These are phyloP conservation scores for Alternaria sp. DNA, from an alignment of 2,329 filamentous ascomycete species.

Conservation along the genomic window DNA sequence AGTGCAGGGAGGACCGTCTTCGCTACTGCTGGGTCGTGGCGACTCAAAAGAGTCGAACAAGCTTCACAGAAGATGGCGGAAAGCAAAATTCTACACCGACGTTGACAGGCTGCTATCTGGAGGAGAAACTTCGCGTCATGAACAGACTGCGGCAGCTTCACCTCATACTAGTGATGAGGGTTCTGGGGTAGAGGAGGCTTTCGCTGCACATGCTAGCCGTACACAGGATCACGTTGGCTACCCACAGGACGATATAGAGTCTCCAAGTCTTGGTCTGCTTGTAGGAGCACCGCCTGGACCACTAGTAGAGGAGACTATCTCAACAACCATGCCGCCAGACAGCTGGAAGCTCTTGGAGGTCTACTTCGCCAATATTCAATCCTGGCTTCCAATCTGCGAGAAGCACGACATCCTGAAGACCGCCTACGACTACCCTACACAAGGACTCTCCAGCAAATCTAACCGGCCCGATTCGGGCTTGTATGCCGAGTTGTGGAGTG, in stretches of 20 bases:
- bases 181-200: slow-evolving; percentile 31
- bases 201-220: background rate
- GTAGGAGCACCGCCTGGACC: background rate
- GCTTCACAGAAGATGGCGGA: slow-evolving; percentile 70
- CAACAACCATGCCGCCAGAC: slow-evolving; percentile 58
- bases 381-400: slow-evolving; percentile 78
- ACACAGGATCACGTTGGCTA: slow-evolving; percentile 10
- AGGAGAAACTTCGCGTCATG: slow-evolving; percentile 44
- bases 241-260: background rate
- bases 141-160: slow-evolving; percentile 25
- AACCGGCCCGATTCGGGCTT: slow-evolving; percentile 42
- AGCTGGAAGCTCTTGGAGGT: slow-evolving; percentile 72
- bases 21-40: slow-evolving; percentile 60
- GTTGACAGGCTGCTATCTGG: slow-evolving; percentile 70
- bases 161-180: slow-evolving; percentile 41
- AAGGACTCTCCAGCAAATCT: slow-evolving; percentile 47
- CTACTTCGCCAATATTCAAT: slow-evolving; percentile 79
- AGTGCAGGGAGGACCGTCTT: slow-evolving; percentile 57
- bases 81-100: slow-evolving; percentile 68
- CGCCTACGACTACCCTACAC: slow-evolving; percentile 63
- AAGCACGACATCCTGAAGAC: slow-evolving; percentile 69
- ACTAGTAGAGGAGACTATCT: background rate
- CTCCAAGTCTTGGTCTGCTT: background rate
- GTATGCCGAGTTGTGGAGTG: slow-evolving; percentile 58
- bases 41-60: slow-evolving; percentile 63